Base-by-base conservation (phyloP, 371 early-diverging fungal species). In the Mucor irregularis region DNA sequence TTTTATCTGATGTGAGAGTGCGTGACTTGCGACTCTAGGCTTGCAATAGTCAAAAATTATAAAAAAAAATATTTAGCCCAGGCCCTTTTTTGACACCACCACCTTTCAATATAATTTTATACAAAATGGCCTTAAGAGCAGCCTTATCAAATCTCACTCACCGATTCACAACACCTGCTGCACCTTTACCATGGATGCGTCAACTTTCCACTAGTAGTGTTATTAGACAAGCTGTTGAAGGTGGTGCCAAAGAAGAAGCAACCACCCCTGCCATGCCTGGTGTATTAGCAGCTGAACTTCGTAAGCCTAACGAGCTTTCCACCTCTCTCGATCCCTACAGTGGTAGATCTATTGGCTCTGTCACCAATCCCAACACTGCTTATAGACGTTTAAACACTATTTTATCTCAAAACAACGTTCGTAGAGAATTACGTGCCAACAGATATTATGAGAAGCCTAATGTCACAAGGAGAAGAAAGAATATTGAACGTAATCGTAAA, bases 401-500 rank as follows among this genome's bases (percentile, higher is more conserved):
- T 46, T 56, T 81, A 7, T 52, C 51, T n/a, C 60, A 65, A 51
- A 81, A 81, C 57, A 78, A 76, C 22, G 66, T 77, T 9, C 68
- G 79, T 34, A 63, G 61, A 56, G 78, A 81, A 44, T 52, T 80
- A 11, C 66, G 69, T 35, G 61, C 68, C 9, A 77, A 76, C 34
- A 60, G 68, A 29, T 71, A 76, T 56, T 83, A 81, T 56, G 84
- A 81, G 58, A 83, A 83, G 47, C 84, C 84, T 1, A 74, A 70
- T 38, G 73, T 76, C 17, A 75, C 76, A 40, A 71, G 84, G 53
- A 70, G 78, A 71, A 55, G 81, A 59, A 52, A 73, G 58, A 73
- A 59, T 22, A 76, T 73, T 50, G 77, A 81, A 52, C 66, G 74
- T 42, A 73, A 78, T 47, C 67, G 77, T 31, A 74, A 73, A 49